Base-by-base conservation (phyloP, 2,329 filamentous ascomycete species). In the Emericellopsis atlantica region DNA sequence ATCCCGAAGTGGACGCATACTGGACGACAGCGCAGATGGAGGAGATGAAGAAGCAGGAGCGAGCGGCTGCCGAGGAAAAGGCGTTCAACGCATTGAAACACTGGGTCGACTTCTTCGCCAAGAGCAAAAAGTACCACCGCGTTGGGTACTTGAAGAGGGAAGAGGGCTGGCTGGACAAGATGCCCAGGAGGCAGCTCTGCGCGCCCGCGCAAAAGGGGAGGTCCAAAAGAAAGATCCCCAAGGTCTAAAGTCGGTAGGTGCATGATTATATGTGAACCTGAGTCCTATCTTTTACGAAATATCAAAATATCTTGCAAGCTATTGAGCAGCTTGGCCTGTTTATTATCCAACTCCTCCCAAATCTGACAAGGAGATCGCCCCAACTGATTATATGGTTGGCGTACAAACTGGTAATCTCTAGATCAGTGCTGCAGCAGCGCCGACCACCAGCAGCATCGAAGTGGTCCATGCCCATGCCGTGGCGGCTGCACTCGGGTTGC, bases 101-200 rank as follows among this genome's bases (percentile, higher is more conserved):
- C 60, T 96, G 89, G 92, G 78, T 82, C 45, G 69, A 74, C 40
- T 87, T 96, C 64, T 96, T 95, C 54, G 70, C 62, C 43, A 83
- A 81, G 42, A 84, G 78, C 56, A 74, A 81, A 54, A 87, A 86
- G 65, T 96, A 96, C 62, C 75, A 76, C 46, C 75, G 76, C 61
- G 84, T 93, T 5, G 92, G 92, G 4, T 75, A 71, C 56, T 75
- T 96, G 12, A 70, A 76, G 57, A 69, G 76, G 45, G 70, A 75
- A 44, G 67, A 65, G 21, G 68, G 61, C 18, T 81, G 79, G 66
- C 68, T 80, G 55, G 70, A 81, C 53, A 76, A 74, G 50, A 64
- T 69, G 61, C 75, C 76, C 5, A 66, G 66, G 53, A 73, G 73
- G 54, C 64, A 70, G 57, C 63, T 95, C 50, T 95, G 89, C 62